Evolutionary conservation across 192 early-diverging fungal species (phyloP).

Genomic region (Martensiomyces pterosporus): DNA sequence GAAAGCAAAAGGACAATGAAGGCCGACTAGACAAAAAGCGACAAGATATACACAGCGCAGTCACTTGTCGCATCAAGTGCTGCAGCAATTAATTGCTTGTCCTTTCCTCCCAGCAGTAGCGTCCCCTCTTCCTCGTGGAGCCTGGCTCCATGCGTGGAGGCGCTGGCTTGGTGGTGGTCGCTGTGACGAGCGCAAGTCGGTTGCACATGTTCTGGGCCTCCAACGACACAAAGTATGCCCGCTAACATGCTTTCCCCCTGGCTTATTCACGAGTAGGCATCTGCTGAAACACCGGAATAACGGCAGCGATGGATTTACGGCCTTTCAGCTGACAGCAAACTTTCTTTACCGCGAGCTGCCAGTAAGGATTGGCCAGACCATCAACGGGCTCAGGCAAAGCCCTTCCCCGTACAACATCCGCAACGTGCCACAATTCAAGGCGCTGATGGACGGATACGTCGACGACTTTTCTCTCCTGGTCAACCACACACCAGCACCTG

Average conservation of each 20-base stretch:
- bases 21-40: too few relatives aligned
- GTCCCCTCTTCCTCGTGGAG: too few relatives aligned
- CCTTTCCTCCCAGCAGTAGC: too few relatives aligned
- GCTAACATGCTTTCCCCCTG: not conserved
- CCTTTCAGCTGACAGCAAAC: constrained; percentile 46
- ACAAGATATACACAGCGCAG: too few relatives aligned
- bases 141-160: too few relatives aligned
- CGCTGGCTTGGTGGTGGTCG: too few relatives aligned
- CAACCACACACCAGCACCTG: constrained; percentile 22
- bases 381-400: constrained; percentile 46
- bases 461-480: constrained; percentile 51
- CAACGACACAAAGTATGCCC: not conserved
- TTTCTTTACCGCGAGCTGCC: constrained; percentile 57
- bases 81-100: too few relatives aligned
- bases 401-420: constrained; percentile 46
- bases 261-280: constrained; percentile 14
- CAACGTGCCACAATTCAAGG: constrained; percentile 40
- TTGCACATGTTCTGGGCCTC: not conserved
- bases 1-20: too few relatives aligned
- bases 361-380: constrained; percentile 55
- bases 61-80: too few relatives aligned
- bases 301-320: constrained; percentile 33
- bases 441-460: constrained; percentile 50
- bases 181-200: too few relatives aligned
- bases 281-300: constrained; percentile 43